A percentile compares a stretch with the other conserved stretches of the same genome.
phyloP scores from a whole-genome alignment of 2,329 filamentous ascomycete genomes.

The Akanthomyces uredinophilus region DNA sequence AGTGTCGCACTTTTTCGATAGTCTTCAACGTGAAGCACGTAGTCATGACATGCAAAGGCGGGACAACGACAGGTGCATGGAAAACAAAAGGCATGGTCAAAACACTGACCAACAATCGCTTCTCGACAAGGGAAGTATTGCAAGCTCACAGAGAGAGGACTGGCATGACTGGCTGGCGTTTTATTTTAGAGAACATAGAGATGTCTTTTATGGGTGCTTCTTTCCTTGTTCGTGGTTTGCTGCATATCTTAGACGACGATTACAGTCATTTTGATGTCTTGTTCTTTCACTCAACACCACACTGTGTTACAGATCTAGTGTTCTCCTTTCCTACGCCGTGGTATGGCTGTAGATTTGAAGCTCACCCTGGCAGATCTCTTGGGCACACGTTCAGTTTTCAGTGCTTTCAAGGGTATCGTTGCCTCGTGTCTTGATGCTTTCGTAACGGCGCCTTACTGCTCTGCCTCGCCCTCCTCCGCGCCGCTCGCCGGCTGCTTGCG shows the following conservation, averaged over 20 bases:
- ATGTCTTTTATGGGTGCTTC: not conserved
- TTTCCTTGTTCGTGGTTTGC: not conserved
- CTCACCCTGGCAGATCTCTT: too few relatives aligned
- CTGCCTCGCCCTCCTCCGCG: conserved; percentile 20
- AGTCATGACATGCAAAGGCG: not conserved
- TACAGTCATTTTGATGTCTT: not conserved
- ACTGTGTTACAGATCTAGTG: not conserved
- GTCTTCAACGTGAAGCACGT: not conserved
- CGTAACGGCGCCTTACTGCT: conserved; percentile 11
- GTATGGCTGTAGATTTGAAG: not conserved
- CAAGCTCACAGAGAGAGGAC: not conserved
- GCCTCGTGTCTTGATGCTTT: conserved; percentile 9
- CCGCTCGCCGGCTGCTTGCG: conserved; percentile 36
- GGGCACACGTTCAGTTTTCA: too few relatives aligned
- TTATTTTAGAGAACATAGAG: conserved; percentile 12
- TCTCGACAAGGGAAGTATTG: not conserved
- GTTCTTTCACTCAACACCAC: not conserved
- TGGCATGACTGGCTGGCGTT: conserved; percentile 13
- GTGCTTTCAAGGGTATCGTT: not conserved
- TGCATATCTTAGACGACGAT: conserved; percentile 7
- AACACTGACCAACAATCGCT: not conserved
- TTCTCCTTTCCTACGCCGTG: not conserved
- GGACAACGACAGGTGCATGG: not conserved
- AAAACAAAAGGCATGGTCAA: not conserved
- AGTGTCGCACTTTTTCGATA: not conserved